A percentile compares a stretch with the other conserved stretches of the same genome.
phyloP scores from a whole-genome alignment of 164 flowering plant species.

The Saururus chinensis region DNA sequence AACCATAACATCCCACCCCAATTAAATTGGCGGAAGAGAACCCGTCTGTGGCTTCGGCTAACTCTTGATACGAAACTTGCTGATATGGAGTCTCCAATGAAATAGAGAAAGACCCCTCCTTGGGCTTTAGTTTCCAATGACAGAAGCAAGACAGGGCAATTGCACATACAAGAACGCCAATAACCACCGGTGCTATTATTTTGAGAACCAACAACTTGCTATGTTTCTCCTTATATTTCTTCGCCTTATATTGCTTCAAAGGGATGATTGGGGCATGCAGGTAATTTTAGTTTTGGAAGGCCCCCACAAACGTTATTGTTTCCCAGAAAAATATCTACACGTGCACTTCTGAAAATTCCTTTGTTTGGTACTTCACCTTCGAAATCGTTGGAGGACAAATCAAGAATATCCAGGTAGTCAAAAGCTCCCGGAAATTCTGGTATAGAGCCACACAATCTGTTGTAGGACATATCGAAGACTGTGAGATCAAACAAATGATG shows the following conservation, averaged over 20 bases:
- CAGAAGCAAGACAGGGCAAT: background rate
- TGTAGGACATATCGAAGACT: conserved; percentile 17
- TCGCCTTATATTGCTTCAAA: no score
- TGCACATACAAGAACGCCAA: background rate
- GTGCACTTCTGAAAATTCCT: conserved; percentile 28
- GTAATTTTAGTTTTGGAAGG: conserved; percentile 14
- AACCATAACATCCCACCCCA: conserved; percentile 14
- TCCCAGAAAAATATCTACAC: conserved; percentile 14
- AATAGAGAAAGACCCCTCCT: background rate
- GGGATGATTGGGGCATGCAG: conserved; percentile 10
- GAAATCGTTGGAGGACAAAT: conserved; percentile 30
- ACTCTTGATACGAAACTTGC: conserved; percentile 10
- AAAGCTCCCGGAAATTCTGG: conserved; percentile 3
- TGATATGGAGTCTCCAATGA: background rate
- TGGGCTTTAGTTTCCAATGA: background rate
- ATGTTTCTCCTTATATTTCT: background rate
- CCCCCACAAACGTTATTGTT: conserved; percentile 36
- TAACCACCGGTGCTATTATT: no score
- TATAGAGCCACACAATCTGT: no score
- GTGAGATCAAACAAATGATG: no score
- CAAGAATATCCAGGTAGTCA: conserved; percentile 1
- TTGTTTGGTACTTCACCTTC: conserved; percentile 32
- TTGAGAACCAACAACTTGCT: background rate
- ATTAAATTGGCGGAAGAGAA: conserved; percentile 10
- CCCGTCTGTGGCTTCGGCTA: conserved; percentile 10